Evolutionary conservation across 2,329 filamentous ascomycete species (phyloP).

Genomic region (Pezizomycotina sp.): DNA sequence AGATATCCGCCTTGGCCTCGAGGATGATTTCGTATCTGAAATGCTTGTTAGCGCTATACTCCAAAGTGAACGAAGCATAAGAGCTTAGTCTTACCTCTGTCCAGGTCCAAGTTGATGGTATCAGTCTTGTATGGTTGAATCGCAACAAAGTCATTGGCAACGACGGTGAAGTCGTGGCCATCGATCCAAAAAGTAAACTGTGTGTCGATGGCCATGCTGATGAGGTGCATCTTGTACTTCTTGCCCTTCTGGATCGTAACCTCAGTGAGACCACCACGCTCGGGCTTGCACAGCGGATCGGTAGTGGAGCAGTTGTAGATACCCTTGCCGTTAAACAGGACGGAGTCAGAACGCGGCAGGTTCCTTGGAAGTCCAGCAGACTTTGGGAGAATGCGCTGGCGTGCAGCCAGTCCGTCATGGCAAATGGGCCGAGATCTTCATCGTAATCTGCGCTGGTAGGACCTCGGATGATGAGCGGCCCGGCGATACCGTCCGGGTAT

Average conservation of each 20-base stretch:
- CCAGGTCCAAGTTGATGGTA: slow-evolving; percentile 43
- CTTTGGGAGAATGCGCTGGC: slow-evolving; percentile 27
- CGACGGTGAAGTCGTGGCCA: slow-evolving; percentile 46
- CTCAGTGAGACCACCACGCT: slow-evolving; percentile 14
- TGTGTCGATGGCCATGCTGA: slow-evolving; percentile 30
- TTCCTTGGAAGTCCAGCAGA: slow-evolving; percentile 26
- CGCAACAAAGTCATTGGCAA: slow-evolving; percentile 47
- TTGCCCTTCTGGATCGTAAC: slow-evolving; percentile 18
- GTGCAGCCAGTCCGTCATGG: slow-evolving; percentile 50
- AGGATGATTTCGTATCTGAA: slow-evolving; percentile 33
- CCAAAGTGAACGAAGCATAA: slow-evolving; percentile 17
- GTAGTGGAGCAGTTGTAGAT: slow-evolving; percentile 12
- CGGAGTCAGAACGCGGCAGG: slow-evolving; percentile 12
- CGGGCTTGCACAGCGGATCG: slow-evolving; percentile 23
- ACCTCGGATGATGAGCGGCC: slow-evolving; percentile 45
- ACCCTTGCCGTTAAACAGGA: slow-evolving; percentile 13
- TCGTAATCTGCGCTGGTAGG: slow-evolving; percentile 45
- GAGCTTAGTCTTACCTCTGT: no score
- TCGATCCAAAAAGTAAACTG: slow-evolving; percentile 34
- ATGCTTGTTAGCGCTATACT: no score
- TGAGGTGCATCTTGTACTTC: slow-evolving; percentile 29
- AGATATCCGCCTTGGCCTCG: slow-evolving; percentile 28
- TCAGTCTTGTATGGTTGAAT: slow-evolving; percentile 46
- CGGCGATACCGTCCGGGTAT: slow-evolving; percentile 43
- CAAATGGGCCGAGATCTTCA: slow-evolving; percentile 43